Evolutionary conservation across 805 yeast species (phyloP).

Genomic region (Brettanomyces sp.): DNA sequence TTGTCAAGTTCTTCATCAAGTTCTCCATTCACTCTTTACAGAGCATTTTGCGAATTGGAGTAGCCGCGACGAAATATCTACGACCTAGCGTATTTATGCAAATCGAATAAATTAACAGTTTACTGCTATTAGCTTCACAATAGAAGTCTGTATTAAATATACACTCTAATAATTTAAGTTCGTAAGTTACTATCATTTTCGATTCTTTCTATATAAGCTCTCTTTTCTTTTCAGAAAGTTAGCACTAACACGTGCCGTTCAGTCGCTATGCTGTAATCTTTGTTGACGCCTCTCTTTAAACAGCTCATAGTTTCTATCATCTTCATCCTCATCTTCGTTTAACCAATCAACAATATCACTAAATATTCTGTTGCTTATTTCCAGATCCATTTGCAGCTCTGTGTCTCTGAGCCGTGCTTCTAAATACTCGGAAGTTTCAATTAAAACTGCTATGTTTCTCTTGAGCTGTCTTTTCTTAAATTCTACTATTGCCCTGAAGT

Average conservation of each 20-base stretch:
- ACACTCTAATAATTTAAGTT: too few species aligned
- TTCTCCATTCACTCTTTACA: slow-evolving; percentile 60
- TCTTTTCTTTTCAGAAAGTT: too few species aligned
- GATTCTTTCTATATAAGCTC: too few species aligned
- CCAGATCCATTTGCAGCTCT: slow-evolving; percentile 48
- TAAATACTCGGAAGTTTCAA: slow-evolving; percentile 72
- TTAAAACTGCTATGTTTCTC: slow-evolving; percentile 38
- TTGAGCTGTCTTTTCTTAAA: slow-evolving; percentile 46
- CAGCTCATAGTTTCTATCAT: slow-evolving; percentile 13
- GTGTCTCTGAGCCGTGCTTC: slow-evolving; percentile 50
- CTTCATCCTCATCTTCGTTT: slow-evolving; percentile 38
- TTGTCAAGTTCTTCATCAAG: slow-evolving; percentile 41
- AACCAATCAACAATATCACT: slow-evolving; percentile 61
- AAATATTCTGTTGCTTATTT: slow-evolving; percentile 46
- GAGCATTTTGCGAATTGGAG: slow-evolving; percentile 76
- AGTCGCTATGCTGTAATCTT: background rate
- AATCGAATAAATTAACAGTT: too few species aligned
- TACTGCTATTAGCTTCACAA: too few species aligned
- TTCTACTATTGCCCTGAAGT: slow-evolving; percentile 56
- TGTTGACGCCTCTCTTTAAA: slow-evolving; percentile 1
- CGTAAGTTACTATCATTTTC: too few species aligned
- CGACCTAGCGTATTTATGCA: too few species aligned
- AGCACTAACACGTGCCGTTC: too few species aligned
- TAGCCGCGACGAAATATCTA: background rate
- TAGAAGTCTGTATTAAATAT: too few species aligned